Percentiles rank a stretch among this genome's conserved stretches.
Conservation (phyloP, 176 grass and related monocot species). For the Raddia guianensis region DNA sequence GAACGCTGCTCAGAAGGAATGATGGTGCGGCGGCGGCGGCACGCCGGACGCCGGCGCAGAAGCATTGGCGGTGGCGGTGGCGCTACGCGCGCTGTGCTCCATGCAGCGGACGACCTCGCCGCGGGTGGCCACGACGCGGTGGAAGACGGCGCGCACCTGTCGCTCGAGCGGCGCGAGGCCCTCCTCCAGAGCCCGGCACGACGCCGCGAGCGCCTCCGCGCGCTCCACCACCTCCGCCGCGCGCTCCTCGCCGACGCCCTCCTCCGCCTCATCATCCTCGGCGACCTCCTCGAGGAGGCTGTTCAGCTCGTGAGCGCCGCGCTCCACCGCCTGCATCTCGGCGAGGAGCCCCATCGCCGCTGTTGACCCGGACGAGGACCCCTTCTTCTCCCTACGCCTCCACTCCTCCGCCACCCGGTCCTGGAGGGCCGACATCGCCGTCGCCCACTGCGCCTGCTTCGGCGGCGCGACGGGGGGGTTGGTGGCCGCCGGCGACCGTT, state of each 20-base stretch:
- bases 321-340: conserved; percentile 77
- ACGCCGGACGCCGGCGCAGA: conserved; percentile 33
- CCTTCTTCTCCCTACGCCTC: conserved; percentile 58
- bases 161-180: conserved; percentile 72
- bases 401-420: conserved; percentile 71
- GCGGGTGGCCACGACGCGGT: conserved; percentile 66
- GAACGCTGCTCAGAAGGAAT: conserved; percentile 41
- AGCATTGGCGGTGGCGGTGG: not conserved
- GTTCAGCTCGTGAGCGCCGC: conserved; percentile 56
- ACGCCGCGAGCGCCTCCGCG: conserved; percentile 61
- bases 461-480: conserved; percentile 45
- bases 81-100: conserved; percentile 52
- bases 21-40: conserved; percentile 37
- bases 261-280: conserved; percentile 34
- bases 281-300: conserved; percentile 57
- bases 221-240: conserved; percentile 42
- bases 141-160: conserved; percentile 85
- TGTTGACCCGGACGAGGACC: conserved; percentile 27
- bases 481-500: conserved; percentile 27
- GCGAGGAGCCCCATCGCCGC: conserved; percentile 52
- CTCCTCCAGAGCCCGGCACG: conserved; percentile 66
- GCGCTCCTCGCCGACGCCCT: conserved; percentile 31
- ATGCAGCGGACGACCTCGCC: conserved; percentile 61
- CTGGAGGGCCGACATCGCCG: conserved; percentile 63
- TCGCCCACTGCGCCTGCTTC: conserved; percentile 73